Percentiles rank a stretch among this genome's conserved stretches.
These are phyloP conservation scores for Leptodermis oblonga DNA, from an alignment of 257 asterid species.

Conservation along the genomic window DNA sequence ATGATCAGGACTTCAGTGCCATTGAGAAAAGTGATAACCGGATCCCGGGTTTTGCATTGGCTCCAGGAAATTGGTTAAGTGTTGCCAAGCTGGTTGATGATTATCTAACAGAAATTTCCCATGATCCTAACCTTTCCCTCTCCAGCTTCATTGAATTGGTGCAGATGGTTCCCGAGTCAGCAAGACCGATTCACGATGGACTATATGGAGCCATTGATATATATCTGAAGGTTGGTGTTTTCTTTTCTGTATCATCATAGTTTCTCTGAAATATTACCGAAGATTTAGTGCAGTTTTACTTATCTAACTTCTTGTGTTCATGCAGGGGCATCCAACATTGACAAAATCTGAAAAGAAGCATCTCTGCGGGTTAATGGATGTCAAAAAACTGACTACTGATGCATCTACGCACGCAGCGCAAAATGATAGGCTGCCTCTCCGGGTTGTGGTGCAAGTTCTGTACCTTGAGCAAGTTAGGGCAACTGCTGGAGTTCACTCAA, in stretches of 20 bases:
- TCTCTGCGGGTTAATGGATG: constrained; percentile 71
- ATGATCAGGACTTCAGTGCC: constrained; percentile 28
- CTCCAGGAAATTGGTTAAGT: constrained; percentile 62
- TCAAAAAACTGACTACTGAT: constrained; percentile 55
- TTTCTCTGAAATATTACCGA: neutral
- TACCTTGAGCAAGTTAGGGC: constrained; percentile 72
- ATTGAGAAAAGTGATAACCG: constrained; percentile 29
- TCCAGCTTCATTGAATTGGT: constrained; percentile 51
- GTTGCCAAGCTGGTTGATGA: constrained; percentile 63
- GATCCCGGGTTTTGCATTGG: constrained; percentile 49
- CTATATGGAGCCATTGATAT: constrained; percentile 67
- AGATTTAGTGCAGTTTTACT: neutral
- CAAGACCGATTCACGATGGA: constrained; percentile 80
- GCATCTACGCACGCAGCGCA: constrained; percentile 92
- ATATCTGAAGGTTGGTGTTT: constrained; percentile 52
- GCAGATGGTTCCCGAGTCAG: constrained; percentile 61
- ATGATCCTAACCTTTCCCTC: constrained; percentile 51
- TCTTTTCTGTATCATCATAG: neutral
- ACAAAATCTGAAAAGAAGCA: constrained; percentile 68
- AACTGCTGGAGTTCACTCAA: constrained; percentile 37
- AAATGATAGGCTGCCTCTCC: constrained; percentile 79
- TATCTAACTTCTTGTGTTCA: neutral
- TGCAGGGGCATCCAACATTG: constrained; percentile 57
- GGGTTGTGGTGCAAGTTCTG: constrained; percentile 76
- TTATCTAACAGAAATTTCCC: constrained; percentile 59